phyloP scores from a whole-genome alignment of 140 eudicot genomes.

The Cichorium intybus region DNA sequence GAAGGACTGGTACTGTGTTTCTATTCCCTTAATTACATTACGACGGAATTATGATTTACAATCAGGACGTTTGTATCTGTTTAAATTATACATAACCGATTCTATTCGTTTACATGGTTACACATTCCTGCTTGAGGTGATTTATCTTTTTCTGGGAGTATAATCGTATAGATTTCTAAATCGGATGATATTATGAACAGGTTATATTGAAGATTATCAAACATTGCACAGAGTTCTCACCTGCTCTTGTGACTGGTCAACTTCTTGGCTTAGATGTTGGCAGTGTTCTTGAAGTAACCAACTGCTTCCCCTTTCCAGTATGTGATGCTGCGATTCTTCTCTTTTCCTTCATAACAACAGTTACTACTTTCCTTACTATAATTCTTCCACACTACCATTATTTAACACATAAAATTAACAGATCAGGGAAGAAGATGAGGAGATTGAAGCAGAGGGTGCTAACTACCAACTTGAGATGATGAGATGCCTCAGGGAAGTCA shows the following conservation, averaged over 20 bases:
- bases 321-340: slow-evolving; percentile 13
- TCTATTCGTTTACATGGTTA: not conserved
- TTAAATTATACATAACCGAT: not conserved
- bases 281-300: slow-evolving; percentile 97
- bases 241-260: slow-evolving; percentile 91
- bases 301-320: slow-evolving; percentile 98
- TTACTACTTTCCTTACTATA: not conserved
- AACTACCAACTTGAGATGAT: slow-evolving; percentile 99
- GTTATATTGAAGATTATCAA: slow-evolving; percentile 88
- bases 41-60: not conserved
- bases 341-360: not conserved
- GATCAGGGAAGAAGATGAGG: slow-evolving; percentile 95
- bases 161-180: not conserved
- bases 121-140: not conserved
- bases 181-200: slow-evolving; percentile 35
- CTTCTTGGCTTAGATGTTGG: slow-evolving; percentile 98
- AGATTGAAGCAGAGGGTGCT: slow-evolving; percentile 97
- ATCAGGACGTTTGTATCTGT: not conserved
- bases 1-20: slow-evolving; percentile 79
- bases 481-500: slow-evolving; percentile 99
- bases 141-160: too few relatives aligned
- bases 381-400: not conserved
- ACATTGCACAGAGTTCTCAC: slow-evolving; percentile 94
- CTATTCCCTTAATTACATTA: not conserved
- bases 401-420: slow-evolving; percentile 14